A percentile compares a stretch with the other conserved stretches of the same genome.
Conservation (phyloP, 768 basidiomycete genomes). For the Collybia sordida region DNA sequence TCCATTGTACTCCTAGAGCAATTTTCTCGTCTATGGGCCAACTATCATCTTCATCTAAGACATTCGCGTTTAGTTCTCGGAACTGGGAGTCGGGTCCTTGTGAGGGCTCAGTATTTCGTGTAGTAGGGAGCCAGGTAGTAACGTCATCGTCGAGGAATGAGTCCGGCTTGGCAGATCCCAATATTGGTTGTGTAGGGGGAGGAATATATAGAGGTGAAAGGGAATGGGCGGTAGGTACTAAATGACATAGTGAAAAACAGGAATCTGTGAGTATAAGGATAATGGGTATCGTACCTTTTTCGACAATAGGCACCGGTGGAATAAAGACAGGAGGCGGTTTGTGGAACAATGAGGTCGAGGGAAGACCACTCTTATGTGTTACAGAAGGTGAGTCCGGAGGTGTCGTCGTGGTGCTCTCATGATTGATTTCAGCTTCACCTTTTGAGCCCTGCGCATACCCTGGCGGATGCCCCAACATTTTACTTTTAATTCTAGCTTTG, state of each 20-base stretch:
- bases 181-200: constrained; percentile 52
- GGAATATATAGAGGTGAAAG: constrained; percentile 25
- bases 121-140: constrained; percentile 56
- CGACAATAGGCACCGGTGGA: constrained; percentile 32
- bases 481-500: constrained; percentile 31
- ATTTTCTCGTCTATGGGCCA: constrained; percentile 75
- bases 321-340: constrained; percentile 54
- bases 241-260: background rate
- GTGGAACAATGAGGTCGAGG: constrained; percentile 56
- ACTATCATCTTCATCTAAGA: constrained; percentile 65
- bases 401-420: constrained; percentile 50
- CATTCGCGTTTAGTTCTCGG: constrained; percentile 24
- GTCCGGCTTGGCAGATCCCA: constrained; percentile 53
- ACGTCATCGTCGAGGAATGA: constrained; percentile 47
- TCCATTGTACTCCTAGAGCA: constrained; percentile 57
- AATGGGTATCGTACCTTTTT: too few relatives aligned
- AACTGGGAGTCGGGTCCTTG: constrained; percentile 35
- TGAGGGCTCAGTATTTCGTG: constrained; percentile 60
- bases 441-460: constrained; percentile 5
- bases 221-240: constrained; percentile 15
- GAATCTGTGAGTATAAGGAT: background rate
- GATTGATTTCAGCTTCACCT: constrained; percentile 7
- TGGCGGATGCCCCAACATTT: constrained; percentile 23
- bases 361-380: constrained; percentile 30
- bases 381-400: constrained; percentile 57